Evolutionary conservation across 352 stramenopile genomes (phyloP), one percentile per base, ranked within the genome.

Genomic region (Albugo candida): DNA sequence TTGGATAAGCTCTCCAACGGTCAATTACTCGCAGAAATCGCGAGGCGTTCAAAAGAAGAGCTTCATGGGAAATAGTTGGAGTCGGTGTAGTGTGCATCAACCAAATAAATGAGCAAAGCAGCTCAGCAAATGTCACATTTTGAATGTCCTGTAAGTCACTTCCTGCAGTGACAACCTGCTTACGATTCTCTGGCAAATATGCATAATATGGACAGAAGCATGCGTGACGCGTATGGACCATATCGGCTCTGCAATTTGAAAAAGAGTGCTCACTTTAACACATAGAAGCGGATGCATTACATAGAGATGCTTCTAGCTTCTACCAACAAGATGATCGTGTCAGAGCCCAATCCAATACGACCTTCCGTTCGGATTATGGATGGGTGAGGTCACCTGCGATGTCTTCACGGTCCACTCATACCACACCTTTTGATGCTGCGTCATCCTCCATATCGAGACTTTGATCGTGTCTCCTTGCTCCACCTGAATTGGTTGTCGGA

Each of bases 291-390:
- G 24, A 31, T 31, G 24, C 24, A 31, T 31, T 31, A 31, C 8
- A 31, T 31, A n/a, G n/a, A n/a, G n/a, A n/a, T 31, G 3, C 24
- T 31, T 10, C 24, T 31, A 31, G 24, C 24, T 31, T 31, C 24
- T 31, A 8, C 24, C 24, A 10, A 31, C 3, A 31, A 8, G 24
- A 31, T 31, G 24, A 31, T 3, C 8, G 3, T 43, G 38, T 45
- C 81, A 97, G 39, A 98, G 64, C 5, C 86, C 85, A 55, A 98
- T 97, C 70, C 85, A 86, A 58, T 96, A 97, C 0, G 80, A 96
- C 42, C 89, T 66, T 16, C 95, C 95, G 54, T 97, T 96, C 6
- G 91, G 81, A 61, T 99, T 99, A 55, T 99, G 95, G 48, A 99
- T 83, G 0, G 82, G 72, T 13, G 79, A 76, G 14, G 69, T 55